Evolutionary conservation across 179 eudicot genomes (phyloP).

Genomic region (Camellia oleifera): DNA sequence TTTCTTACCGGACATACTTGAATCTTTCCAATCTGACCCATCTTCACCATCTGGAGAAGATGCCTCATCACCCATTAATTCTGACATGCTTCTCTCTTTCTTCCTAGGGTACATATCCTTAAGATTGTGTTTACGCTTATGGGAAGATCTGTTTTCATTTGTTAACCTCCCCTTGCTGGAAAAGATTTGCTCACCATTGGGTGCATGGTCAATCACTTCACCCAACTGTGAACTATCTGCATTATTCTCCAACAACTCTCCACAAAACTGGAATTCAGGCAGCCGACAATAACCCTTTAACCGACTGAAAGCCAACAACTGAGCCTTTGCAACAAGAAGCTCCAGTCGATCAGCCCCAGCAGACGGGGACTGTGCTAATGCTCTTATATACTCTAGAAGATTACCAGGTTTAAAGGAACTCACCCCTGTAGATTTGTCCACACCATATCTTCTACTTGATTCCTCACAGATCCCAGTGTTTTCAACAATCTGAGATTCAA

Average conservation of each 20-base stretch:
- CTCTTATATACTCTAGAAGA: conserved; percentile 55
- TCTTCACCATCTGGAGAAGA: conserved; percentile 61
- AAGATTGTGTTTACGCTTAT: conserved; percentile 55
- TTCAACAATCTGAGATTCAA: conserved; percentile 66
- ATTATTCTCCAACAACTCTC: conserved; percentile 46
- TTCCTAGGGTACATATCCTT: conserved; percentile 60
- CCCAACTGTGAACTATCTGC: conserved; percentile 27
- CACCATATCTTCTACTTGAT: conserved; percentile 54
- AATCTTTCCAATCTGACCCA: conserved; percentile 47
- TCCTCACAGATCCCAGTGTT: conserved; percentile 71
- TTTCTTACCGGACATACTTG: conserved; percentile 34
- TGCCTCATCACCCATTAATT: conserved; percentile 55
- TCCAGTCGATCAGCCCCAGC: conserved; percentile 51
- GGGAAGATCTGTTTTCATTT: conserved; percentile 35
- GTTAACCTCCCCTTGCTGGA: conserved; percentile 28
- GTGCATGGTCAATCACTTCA: conserved; percentile 30
- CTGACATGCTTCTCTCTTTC: conserved; percentile 64
- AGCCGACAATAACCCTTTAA: conserved; percentile 50
- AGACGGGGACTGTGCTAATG: conserved; percentile 63
- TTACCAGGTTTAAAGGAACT: conserved; percentile 60
- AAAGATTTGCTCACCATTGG: conserved; percentile 20
- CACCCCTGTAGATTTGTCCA: conserved; percentile 46
- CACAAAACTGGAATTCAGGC: conserved; percentile 49
- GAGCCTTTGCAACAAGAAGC: conserved; percentile 64
- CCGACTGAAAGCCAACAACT: conserved; percentile 59